Percentiles rank a stretch among this genome's conserved stretches.
Conservation (phyloP, 164 flowering plant genomes). For the Stephania japonica region DNA sequence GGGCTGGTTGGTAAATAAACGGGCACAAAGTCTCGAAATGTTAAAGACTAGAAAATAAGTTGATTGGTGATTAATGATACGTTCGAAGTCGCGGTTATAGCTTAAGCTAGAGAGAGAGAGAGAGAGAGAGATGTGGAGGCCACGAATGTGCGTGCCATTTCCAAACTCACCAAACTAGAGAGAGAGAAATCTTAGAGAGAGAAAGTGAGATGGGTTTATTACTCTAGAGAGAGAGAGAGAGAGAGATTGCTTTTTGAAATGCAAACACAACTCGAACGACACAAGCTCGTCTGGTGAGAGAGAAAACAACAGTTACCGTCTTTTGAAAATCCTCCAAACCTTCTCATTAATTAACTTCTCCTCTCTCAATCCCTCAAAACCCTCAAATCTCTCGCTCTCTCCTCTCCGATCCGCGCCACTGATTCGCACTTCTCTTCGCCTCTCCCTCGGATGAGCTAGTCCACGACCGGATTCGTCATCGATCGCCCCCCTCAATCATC, state of each 20-base stretch:
- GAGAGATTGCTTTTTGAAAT: background rate
- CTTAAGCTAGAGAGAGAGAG: background rate
- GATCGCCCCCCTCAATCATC: background rate
- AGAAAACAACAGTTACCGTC: background rate
- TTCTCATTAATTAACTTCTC: background rate
- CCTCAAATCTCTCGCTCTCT: background rate
- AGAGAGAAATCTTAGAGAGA: background rate
- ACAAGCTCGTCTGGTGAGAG: constrained; percentile 5
- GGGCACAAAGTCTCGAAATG: background rate
- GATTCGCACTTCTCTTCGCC: background rate
- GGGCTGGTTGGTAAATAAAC: background rate
- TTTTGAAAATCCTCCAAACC: background rate
- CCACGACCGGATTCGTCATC: constrained; percentile 2
- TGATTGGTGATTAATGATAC: constrained; percentile 1
- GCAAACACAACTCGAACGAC: background rate
- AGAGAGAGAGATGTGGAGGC: constrained; percentile 10
- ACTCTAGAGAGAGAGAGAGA: constrained; percentile 10
- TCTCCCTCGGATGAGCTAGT: constrained; percentile 13
- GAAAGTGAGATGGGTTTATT: background rate
- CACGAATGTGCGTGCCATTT: constrained; percentile 7
- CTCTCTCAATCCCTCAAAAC: background rate
- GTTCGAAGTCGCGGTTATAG: constrained; percentile 4
- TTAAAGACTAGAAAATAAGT: background rate
- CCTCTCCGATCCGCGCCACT: constrained; percentile 13
- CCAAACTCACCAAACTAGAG: background rate